Evolutionary conservation across 768 basidiomycete species (phyloP).

Genomic region (Tephrocybe sp.): DNA sequence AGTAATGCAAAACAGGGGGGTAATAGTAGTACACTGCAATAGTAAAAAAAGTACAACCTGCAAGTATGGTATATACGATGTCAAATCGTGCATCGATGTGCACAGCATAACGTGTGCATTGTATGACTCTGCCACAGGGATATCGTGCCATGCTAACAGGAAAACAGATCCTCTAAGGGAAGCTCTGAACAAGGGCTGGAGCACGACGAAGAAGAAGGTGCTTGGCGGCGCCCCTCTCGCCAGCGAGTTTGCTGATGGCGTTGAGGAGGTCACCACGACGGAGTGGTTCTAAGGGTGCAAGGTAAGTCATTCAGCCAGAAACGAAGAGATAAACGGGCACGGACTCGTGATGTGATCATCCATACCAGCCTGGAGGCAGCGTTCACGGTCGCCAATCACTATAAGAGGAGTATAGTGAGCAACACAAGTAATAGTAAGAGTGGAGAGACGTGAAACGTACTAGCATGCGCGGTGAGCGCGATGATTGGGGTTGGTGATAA

Average conservation of each 20-base stretch:
- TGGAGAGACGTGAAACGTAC: slow-evolving; percentile 53
- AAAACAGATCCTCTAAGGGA: too few species aligned
- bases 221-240: slow-evolving; percentile 52
- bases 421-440: background rate
- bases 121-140: too few species aligned
- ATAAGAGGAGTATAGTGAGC: slow-evolving; percentile 5
- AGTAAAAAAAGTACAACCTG: too few species aligned
- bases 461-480: slow-evolving; percentile 96
- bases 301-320: background rate
- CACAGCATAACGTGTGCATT: too few species aligned
- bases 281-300: slow-evolving; percentile 85
- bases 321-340: slow-evolving; percentile 21
- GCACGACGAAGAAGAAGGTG: slow-evolving; percentile 27
- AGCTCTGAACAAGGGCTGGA: slow-evolving; percentile 2
- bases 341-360: slow-evolving; percentile 83
- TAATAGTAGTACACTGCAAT: too few species aligned
- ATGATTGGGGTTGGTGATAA: slow-evolving; percentile 86
- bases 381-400: slow-evolving; percentile 81
- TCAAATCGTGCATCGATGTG: too few species aligned
- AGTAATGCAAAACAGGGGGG: too few species aligned
- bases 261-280: slow-evolving; percentile 79
- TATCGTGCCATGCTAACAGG: too few species aligned
- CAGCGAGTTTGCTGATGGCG: slow-evolving; percentile 77
- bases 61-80: too few species aligned
- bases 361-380: slow-evolving; percentile 52